Percentiles rank a stretch among this genome's conserved stretches.
Conservation (phyloP, 192 early-diverging fungal genomes). For the Rhizophagus sp. region DNA sequence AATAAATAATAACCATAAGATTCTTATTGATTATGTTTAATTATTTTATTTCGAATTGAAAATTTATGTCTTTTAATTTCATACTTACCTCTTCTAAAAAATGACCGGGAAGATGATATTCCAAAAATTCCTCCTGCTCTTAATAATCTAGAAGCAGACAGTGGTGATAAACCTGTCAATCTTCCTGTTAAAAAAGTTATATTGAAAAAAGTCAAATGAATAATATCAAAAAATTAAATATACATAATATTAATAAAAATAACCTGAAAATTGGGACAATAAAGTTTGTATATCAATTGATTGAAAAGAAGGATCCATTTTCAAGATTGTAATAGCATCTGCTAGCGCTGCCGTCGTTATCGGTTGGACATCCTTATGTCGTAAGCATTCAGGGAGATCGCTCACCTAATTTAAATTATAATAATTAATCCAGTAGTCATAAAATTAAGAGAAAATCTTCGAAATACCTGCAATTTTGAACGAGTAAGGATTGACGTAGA, state of each 20-base stretch:
- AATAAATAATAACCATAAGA: background rate
- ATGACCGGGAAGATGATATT: background rate
- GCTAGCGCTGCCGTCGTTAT: background rate
- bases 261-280: constrained; percentile 14
- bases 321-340: constrained; percentile 6
- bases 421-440: background rate
- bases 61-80: too few species aligned
- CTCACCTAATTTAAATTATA: background rate
- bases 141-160: background rate
- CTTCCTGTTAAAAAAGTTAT: background rate
- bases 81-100: background rate
- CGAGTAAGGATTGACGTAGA: background rate
- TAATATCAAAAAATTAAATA: background rate
- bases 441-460: background rate
- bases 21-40: too few species aligned
- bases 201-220: background rate
- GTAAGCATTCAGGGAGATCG: constrained; percentile 26
- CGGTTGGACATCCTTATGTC: background rate
- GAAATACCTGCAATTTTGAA: constrained; percentile 25
- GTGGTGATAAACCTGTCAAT: background rate
- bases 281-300: background rate
- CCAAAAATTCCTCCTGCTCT: background rate
- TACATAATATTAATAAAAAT: background rate
- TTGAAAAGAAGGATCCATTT: constrained; percentile 12
- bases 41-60: background rate